A percentile compares a stretch with the other conserved stretches of the same genome.
Evolutionary conservation across 768 basidiomycete genomes (phyloP).

Genomic region (Pisolithus tinctorius): DNA sequence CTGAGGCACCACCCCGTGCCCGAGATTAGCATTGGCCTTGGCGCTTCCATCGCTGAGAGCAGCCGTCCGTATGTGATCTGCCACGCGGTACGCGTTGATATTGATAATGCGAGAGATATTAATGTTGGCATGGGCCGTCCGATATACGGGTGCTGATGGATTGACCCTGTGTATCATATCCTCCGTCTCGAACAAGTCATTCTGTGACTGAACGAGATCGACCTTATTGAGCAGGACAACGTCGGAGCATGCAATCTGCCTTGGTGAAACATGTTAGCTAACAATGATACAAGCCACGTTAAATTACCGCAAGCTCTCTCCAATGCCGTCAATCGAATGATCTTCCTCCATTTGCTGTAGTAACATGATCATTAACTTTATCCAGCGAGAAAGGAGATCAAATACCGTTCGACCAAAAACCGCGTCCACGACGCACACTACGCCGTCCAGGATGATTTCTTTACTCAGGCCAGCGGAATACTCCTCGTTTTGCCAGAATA

Average conservation of each 20-base stretch:
- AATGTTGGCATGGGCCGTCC: conserved; percentile 66
- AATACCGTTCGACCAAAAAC: conserved; percentile 63
- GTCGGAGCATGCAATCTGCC: conserved; percentile 92
- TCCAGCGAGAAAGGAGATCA: conserved; percentile 25
- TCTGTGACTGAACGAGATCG: conserved; percentile 53
- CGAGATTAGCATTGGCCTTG: conserved; percentile 26
- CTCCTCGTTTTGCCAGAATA: conserved; percentile 87
- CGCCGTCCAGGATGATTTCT: conserved; percentile 78
- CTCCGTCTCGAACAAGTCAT: conserved; percentile 44
- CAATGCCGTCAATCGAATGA: conserved; percentile 52
- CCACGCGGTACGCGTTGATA: conserved; percentile 70
- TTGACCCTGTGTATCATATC: conserved; percentile 68
- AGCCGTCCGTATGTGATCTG: conserved; percentile 20
- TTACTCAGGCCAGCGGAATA: conserved; percentile 59
- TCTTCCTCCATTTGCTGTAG: conserved; percentile 83
- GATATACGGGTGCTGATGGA: conserved; percentile 67
- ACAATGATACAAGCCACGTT: neutral
- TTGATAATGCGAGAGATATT: conserved; percentile 73
- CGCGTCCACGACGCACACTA: conserved; percentile 89
- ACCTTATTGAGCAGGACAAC: conserved; percentile 89
- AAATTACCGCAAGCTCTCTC: conserved; percentile 73
- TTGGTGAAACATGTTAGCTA: conserved; percentile 25
- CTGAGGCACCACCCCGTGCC: conserved; percentile 25
- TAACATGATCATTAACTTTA: neutral
- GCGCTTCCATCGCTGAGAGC: conserved; percentile 11